Percentiles rank a stretch among this genome's conserved stretches.
These are phyloP conservation scores for Plenodomus lindquistii DNA, from an alignment of 2,329 filamentous ascomycete genomes.

Conservation along the genomic window DNA sequence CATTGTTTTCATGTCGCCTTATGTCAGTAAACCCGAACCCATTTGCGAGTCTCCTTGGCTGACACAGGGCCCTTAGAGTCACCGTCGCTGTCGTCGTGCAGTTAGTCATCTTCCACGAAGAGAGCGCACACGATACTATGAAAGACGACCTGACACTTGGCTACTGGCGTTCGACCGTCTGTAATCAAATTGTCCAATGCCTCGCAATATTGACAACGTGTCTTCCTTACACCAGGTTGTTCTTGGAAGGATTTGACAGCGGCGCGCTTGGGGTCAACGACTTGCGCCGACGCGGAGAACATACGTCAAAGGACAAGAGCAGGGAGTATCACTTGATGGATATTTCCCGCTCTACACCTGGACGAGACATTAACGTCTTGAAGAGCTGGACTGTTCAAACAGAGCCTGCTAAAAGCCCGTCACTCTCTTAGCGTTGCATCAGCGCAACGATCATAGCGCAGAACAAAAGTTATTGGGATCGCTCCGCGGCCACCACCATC, in stretches of 20 bases:
- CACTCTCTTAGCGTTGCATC: neutral
- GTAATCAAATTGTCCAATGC: constrained; percentile 28
- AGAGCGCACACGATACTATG: constrained; percentile 7
- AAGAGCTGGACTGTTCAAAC: constrained; percentile 16
- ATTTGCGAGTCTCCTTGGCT: neutral
- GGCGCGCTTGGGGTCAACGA: constrained; percentile 29
- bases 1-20: constrained; percentile 23
- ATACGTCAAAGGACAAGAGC: constrained; percentile 13
- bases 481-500: neutral
- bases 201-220: constrained; percentile 33
- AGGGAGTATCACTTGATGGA: constrained; percentile 21
- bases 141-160: constrained; percentile 29
- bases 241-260: constrained; percentile 34
- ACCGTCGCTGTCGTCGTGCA: constrained; percentile 17
- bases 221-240: constrained; percentile 33
- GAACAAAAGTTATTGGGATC: neutral
- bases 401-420: constrained; percentile 7
- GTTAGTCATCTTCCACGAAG: constrained; percentile 19
- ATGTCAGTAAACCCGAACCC: constrained; percentile 9
- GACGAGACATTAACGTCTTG: constrained; percentile 14
- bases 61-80: constrained; percentile 10
- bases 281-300: constrained; percentile 13
- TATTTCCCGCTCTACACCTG: constrained; percentile 12
- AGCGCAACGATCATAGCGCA: neutral
- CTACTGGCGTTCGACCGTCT: constrained; percentile 31